Base-by-base conservation (phyloP, 768 basidiomycete species). In the Calocybe gangraenosa region DNA sequence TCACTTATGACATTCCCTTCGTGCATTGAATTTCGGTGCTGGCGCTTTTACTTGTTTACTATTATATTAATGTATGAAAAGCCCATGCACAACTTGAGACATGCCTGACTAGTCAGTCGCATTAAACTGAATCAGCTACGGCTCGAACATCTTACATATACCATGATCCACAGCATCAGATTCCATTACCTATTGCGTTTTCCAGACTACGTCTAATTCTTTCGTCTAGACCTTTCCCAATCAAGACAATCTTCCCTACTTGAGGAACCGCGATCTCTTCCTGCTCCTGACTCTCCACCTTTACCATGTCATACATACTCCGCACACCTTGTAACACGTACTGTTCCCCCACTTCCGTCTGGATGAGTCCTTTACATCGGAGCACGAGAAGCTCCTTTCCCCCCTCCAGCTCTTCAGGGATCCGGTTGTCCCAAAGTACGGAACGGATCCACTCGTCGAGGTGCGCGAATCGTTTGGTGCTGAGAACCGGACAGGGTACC, bases 261-360 rank as follows among this genome's bases (percentile, higher is more conserved):
- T 79, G 76, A 0, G 79, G 78, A 28, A 82, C 59, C 1, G 76
- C 81, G 19, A 79, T 43, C 7, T 61, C 66, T 55, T 97, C 94
- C 13, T 22, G 19, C 14, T 64, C 19, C 14, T n/a, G 13, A 18
- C 56, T 57, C 42, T 68, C 69, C 32, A 82, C 66, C 40, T 71
- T 64, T 0, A 63, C 58, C 11, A 94, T 76, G 55, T 99, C 95
- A 59, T 94, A 99, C 63, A 97, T 75, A 53, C 71, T 90, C 52
- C 90, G 72, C 10, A 99, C 96, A 2, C 94, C 96, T 59, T 99
- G 96, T 36, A 99, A 65, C 42, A 98, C 79, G 54, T 82, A 76
- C 45, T 77, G 71, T 42, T 75, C 69, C 2, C 86, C 86, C 0
- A 66, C 63, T 2, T 71, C 62, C 8, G 71, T 67, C 14, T 62